Conservation (phyloP, 495 filamentous ascomycete genomes). For the Cenococcum geophilum region DNA sequence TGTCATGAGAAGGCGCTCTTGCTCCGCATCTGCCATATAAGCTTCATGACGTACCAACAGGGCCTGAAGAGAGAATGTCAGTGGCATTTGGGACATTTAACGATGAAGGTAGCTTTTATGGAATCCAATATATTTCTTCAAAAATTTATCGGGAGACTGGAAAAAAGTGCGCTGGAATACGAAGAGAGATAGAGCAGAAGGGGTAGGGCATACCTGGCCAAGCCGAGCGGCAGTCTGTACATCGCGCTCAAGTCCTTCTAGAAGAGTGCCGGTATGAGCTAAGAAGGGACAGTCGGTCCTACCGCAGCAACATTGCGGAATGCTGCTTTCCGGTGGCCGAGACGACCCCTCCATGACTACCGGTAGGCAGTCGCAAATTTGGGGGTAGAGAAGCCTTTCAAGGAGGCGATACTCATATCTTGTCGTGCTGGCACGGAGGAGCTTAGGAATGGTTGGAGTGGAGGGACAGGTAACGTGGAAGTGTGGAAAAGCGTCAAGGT, state of each 20-base stretch:
- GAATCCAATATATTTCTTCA: background rate
- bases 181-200: background rate
- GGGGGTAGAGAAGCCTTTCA: background rate
- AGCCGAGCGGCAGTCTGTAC: conserved; percentile 76
- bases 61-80: conserved; percentile 76
- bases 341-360: conserved; percentile 2
- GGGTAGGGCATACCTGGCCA: conserved; percentile 64
- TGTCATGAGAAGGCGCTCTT: conserved; percentile 64
- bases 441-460: background rate
- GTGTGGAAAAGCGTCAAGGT: background rate
- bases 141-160: background rate
- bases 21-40: conserved; percentile 84
- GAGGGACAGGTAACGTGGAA: background rate
- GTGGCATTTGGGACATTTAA: conserved; percentile 35
- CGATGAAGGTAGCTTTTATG: background rate
- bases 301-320: conserved; percentile 73
- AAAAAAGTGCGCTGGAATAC: background rate
- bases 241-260: conserved; percentile 78
- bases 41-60: conserved; percentile 85
- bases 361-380: background rate
- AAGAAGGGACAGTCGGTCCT: conserved; percentile 71
- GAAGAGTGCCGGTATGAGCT: conserved; percentile 69
- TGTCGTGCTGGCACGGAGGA: background rate
- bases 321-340: conserved; percentile 10
- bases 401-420: background rate